Evolutionary conservation across 2,329 filamentous ascomycete genomes (phyloP).

Genomic region (Metarhizium sp.): DNA sequence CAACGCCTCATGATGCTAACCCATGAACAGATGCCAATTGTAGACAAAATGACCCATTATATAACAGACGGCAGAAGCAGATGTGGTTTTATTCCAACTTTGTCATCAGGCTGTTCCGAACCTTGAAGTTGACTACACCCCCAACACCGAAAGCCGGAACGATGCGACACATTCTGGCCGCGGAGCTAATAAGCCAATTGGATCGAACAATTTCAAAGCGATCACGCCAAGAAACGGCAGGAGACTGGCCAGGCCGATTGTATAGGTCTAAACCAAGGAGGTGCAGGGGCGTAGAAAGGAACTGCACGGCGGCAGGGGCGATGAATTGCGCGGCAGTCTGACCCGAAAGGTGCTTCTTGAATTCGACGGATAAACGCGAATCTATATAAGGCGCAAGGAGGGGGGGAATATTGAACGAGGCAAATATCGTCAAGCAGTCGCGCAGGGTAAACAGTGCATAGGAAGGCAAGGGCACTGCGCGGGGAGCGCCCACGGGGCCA

Average conservation of each 20-base stretch:
- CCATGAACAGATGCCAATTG: background rate
- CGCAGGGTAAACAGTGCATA: conserved; percentile 73
- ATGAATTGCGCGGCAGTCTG: conserved; percentile 66
- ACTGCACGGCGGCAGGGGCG: conserved; percentile 69
- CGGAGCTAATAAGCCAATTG: conserved; percentile 67
- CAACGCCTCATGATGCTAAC: background rate
- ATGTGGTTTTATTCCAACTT: conserved; percentile 31
- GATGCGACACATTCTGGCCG: conserved; percentile 74
- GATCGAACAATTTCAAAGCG: conserved; percentile 57
- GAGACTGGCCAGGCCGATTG: conserved; percentile 48
- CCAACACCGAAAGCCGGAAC: conserved; percentile 84
- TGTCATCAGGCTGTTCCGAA: conserved; percentile 59
- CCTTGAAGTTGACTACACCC: conserved; percentile 72
- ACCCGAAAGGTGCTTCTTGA: conserved; percentile 35
- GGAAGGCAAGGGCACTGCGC: conserved; percentile 56
- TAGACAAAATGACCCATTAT: background rate
- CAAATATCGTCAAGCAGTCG: conserved; percentile 85
- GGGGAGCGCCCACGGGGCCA: conserved; percentile 46
- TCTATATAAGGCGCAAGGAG: conserved; percentile 63
- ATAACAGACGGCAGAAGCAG: background rate
- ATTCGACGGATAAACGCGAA: conserved; percentile 40
- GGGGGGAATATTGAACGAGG: conserved; percentile 81
- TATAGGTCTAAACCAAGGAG: conserved; percentile 79
- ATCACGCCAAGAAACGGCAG: conserved; percentile 37
- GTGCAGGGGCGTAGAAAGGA: conserved; percentile 75